Evolutionary conservation across 805 yeast species (phyloP).

Genomic region (Spathaspora boniae): DNA sequence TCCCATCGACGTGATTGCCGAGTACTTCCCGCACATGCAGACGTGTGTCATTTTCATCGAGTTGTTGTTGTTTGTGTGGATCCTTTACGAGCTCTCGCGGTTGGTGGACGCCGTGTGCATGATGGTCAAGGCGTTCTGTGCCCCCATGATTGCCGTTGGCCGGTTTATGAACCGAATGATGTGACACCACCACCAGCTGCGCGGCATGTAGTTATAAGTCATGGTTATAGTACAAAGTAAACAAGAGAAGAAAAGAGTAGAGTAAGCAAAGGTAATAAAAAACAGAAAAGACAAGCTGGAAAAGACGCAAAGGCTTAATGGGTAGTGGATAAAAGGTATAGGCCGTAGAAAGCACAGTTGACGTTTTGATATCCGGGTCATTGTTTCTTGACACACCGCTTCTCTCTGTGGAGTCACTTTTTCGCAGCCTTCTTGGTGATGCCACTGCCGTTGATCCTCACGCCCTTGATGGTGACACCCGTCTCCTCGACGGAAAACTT

Average conservation of each 20-base stretch:
- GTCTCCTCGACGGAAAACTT: slow-evolving; percentile 47
- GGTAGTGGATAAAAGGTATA: not conserved
- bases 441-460: slow-evolving; percentile 35
- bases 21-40: slow-evolving; percentile 34
- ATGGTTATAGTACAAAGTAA: too few relatives aligned
- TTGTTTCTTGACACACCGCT: too few relatives aligned
- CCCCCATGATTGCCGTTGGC: slow-evolving; percentile 46
- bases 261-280: slow-evolving; percentile 7
- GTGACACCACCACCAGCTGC: slow-evolving; percentile 15
- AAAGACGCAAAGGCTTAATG: slow-evolving; percentile 1
- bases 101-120: slow-evolving; percentile 42
- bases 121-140: slow-evolving; percentile 44
- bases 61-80: slow-evolving; percentile 37
- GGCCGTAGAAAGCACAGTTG: not conserved
- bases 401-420: not conserved
- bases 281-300: not conserved
- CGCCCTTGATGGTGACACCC: slow-evolving; percentile 42
- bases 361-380: not conserved
- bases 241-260: too few relatives aligned
- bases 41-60: slow-evolving; percentile 39
- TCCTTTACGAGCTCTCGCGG: slow-evolving; percentile 38
- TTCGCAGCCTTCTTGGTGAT: slow-evolving; percentile 12
- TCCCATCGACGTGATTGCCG: slow-evolving; percentile 38
- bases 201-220: too few relatives aligned
- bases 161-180: slow-evolving; percentile 40